Evolutionary conservation across 768 basidiomycete species (phyloP).

Genomic region (Boletus tomentosulus): DNA sequence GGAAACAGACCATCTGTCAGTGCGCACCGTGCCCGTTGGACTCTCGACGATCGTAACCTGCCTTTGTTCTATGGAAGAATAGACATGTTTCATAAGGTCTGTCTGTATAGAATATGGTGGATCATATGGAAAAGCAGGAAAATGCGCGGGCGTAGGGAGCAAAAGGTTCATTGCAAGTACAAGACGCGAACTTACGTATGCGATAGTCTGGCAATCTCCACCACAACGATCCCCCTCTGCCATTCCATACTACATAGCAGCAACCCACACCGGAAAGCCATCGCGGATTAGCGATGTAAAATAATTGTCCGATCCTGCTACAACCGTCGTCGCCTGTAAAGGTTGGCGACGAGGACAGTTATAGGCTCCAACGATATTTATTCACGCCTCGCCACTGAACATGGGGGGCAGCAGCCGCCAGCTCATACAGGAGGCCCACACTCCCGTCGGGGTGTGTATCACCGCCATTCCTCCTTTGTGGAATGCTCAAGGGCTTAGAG

Average conservation of each 20-base stretch:
- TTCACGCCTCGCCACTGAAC: background rate
- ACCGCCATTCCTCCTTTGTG: background rate
- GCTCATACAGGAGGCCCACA: background rate
- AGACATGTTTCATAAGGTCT: slow-evolving; percentile 86
- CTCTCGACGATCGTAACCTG: slow-evolving; percentile 83
- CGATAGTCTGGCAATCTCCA: background rate
- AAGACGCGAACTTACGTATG: background rate
- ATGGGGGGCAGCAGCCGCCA: background rate
- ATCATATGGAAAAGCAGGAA: slow-evolving; percentile 80
- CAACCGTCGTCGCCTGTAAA: background rate
- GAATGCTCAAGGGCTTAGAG: background rate
- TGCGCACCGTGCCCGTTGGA: slow-evolving; percentile 79
- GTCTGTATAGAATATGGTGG: slow-evolving; percentile 82
- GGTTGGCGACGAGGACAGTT: background rate
- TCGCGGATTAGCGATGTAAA: background rate
- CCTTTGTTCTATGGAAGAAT: slow-evolving; percentile 66
- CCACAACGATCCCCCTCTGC: background rate
- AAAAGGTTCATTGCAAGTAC: slow-evolving; percentile 14
- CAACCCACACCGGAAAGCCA: background rate
- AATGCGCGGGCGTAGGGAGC: slow-evolving; percentile 61
- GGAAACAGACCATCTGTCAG: background rate
- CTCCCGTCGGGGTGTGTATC: background rate
- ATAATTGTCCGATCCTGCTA: background rate
- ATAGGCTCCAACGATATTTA: background rate
- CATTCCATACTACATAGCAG: too few relatives aligned